Conservation (phyloP, 2,329 filamentous ascomycete species). For the Alternaria atra region DNA sequence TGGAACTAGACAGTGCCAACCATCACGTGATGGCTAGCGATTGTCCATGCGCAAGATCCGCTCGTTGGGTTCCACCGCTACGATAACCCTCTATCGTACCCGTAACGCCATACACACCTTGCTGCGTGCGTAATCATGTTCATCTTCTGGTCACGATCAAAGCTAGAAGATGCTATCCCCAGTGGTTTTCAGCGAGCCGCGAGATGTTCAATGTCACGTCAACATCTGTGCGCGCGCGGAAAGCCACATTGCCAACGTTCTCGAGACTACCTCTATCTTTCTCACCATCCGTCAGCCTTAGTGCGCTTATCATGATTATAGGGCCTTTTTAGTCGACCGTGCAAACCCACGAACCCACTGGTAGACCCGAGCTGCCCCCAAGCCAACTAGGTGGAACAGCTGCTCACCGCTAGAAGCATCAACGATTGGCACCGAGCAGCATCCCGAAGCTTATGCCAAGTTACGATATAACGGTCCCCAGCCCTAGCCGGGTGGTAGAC, state of each 20-base stretch:
- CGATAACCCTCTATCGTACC: no score
- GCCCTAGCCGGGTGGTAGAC: neutral
- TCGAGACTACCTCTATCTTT: neutral
- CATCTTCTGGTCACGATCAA: neutral
- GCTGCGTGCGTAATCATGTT: neutral
- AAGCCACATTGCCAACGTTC: neutral
- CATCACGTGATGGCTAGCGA: neutral
- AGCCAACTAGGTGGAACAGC: neutral
- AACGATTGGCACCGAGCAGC: neutral
- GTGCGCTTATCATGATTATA: fast-evolving
- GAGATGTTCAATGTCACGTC: neutral
- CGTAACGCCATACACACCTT: neutral
- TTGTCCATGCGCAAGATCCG: neutral
- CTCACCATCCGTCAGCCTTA: neutral
- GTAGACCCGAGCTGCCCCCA: neutral
- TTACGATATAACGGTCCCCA: neutral
- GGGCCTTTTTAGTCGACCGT: no score
- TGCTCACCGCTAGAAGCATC: neutral
- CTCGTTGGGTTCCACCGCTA: neutral
- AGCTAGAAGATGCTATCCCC: fast-evolving
- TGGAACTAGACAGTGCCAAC: neutral
- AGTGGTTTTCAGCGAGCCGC: neutral
- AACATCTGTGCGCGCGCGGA: neutral
- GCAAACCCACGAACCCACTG: neutral
- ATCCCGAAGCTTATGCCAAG: neutral